Evolutionary conservation across 2,329 filamentous ascomycete species (phyloP), one percentile per base, ranked within the genome.

Genomic region (Paecilomyces sp.): DNA sequence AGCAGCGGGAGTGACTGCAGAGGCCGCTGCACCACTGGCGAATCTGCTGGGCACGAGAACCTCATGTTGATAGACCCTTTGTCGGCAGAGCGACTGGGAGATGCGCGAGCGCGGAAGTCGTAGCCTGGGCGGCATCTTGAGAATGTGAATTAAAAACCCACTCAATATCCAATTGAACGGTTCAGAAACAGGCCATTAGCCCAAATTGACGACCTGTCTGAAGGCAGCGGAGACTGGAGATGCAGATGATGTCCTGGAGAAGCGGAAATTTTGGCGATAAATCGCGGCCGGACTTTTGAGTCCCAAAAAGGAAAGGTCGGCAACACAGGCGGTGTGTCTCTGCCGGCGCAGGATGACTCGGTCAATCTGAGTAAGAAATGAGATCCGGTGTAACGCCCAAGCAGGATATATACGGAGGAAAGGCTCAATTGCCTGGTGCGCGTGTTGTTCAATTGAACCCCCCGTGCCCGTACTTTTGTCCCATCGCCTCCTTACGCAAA

Each of bases 61-160:
- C 63, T 75, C 73, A 71, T 75, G 71, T 64, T 68, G 75, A 68
- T 69, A 69, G 66, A 70, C 64, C 62, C 70, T 69, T 66, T 72
- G 70, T 69, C 68, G 71, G 67, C 68, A 74, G 62, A 71, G 65
- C 60, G 72, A 67, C 62, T 67, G 71, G 60, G 65, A 72, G 60
- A 75, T 68, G 59, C 68, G 70, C 64, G 65, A 63, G 63, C 68
- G 66, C 47, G 71, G 73, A 56, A 82, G 66, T 51, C 74, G 79
- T 70, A 83, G 64, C 70, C 82, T 79, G 52, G 82, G 82, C 63
- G 81, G 80, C 83, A 85, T 85, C 70, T 70, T 72, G 58, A 33
- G 22, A 6, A 30, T 18, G 54, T 41, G 57, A 57, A 15, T 47
- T 33, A 24, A 6, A 24, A 18, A 30, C 34, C 11, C 15, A 8